Evolutionary conservation across 805 yeast species (phyloP).

Genomic region (Candida tammaniensis): DNA sequence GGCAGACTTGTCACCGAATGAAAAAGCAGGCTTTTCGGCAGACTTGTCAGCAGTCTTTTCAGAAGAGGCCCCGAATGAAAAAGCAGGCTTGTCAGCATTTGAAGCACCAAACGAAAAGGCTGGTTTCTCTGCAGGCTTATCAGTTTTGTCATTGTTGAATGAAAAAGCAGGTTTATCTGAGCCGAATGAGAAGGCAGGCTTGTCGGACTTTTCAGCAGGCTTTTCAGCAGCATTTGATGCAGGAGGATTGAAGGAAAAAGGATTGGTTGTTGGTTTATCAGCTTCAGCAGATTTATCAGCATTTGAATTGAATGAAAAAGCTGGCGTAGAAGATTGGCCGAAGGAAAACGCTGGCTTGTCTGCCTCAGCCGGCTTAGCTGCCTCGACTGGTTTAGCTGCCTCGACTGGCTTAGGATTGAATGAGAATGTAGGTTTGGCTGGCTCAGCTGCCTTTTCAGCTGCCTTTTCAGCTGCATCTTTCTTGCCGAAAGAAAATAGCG

Average conservation of each 20-base stretch:
- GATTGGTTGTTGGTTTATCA: conserved; percentile 8
- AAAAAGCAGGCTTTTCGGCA: conserved; percentile 15
- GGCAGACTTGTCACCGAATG: conserved; percentile 15
- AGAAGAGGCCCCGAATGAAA: conserved; percentile 15
- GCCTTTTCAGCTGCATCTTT: conserved; percentile 17
- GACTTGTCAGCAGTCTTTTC: conserved; percentile 3
- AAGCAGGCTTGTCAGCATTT: conserved; percentile 15
- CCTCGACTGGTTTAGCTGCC: conserved; percentile 4
- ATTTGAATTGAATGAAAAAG: conserved; percentile 16
- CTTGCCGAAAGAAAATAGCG: conserved; percentile 7
- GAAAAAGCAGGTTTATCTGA: conserved; percentile 15
- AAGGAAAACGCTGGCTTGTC: conserved; percentile 24
- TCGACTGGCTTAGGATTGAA: conserved; percentile 3
- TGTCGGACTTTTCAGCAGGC: conserved; percentile 10
- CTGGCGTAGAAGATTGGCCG: conserved; percentile 12
- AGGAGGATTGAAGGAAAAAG: conserved; percentile 12
- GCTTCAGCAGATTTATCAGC: conserved; percentile 2
- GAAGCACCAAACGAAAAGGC: conserved; percentile 21
- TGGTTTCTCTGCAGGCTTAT: conserved; percentile 18
- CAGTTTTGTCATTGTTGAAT: conserved; percentile 9
- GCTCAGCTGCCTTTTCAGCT: conserved; percentile 9
- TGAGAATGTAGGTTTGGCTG: conserved; percentile 15
- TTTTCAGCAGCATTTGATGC: conserved; percentile 2
- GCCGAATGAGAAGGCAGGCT: conserved; percentile 22
- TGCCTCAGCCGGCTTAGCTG: conserved; percentile 9